phyloP scores from a whole-genome alignment of 2,329 filamentous ascomycete genomes.

The Paecilomyces variotii region DNA sequence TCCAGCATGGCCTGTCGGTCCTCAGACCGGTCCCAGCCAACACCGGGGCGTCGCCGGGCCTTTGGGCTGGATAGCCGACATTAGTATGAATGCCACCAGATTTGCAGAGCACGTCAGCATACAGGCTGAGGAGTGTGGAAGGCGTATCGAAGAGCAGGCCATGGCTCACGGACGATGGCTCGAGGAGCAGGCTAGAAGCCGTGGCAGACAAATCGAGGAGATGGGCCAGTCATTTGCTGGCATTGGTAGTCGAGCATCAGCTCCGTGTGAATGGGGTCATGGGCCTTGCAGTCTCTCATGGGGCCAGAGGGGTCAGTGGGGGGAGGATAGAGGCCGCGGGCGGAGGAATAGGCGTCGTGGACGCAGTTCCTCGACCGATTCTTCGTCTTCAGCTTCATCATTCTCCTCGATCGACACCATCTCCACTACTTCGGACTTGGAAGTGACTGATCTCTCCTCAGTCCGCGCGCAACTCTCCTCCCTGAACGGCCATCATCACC shows the following conservation, averaged over 20 bases:
- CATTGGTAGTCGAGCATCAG: not conserved
- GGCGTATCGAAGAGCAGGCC: conserved; percentile 32
- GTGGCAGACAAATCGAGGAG: conserved; percentile 18
- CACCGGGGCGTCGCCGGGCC: conserved; percentile 9
- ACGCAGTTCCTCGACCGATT: conserved; percentile 22
- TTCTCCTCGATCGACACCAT: conserved; percentile 30
- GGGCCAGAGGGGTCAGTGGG: not conserved
- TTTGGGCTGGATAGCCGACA: conserved; percentile 24
- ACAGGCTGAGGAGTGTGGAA: conserved; percentile 28
- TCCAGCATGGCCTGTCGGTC: not conserved
- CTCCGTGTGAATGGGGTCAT: not conserved
- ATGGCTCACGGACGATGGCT: conserved; percentile 29
- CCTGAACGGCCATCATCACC: conserved; percentile 27
- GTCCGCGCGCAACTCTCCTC: conserved; percentile 27
- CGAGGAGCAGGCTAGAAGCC: conserved; percentile 27
- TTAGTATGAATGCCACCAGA: conserved; percentile 31
- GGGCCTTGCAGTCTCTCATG: not conserved
- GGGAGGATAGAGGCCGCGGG: not conserved
- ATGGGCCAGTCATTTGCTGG: conserved; percentile 7
- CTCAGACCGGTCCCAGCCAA: not conserved
- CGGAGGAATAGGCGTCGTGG: conserved; percentile 2
- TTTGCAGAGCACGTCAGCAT: conserved; percentile 30
- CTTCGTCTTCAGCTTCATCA: conserved; percentile 24
- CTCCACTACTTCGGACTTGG: conserved; percentile 29
- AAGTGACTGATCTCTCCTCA: conserved; percentile 26